Base-by-base conservation (phyloP, 192 early-diverging fungal genomes). In the Geranomyces variabilis region DNA sequence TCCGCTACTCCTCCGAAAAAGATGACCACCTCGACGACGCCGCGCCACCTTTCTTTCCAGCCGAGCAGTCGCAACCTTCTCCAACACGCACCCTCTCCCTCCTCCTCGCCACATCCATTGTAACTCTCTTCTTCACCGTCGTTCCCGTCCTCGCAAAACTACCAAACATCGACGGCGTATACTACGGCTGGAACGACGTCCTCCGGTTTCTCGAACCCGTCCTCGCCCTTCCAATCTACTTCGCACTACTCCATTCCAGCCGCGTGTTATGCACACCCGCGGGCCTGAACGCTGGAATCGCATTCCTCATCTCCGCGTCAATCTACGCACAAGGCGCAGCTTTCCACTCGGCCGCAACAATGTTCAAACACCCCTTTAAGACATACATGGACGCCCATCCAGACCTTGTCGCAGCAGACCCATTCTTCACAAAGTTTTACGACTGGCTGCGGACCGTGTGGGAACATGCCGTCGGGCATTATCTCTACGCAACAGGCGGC, bases 241-340 rank as follows among this genome's bases (percentile, higher is more conserved):
- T 78, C 30, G 36, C 36, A 3, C 10, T 41, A 41, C 36, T 41
- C 3, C 36, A 41, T 10, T 3, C 36, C 3, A 41, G 36, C 36
- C 36, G 36, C 36, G 36, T 41, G 3, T 10, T 41, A 3, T 41
- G 36, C 36, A 41, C 3, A 41, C 36, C 5, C 3, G 10, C 36
- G 10, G 36, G 36, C 5, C 36, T 41, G 5, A 41, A 41, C 3
- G 10, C 36, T 41, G 36, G 48, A 17, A 30, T 63, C 14, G 36
- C 74, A 3, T 77, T 80, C 58, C 59, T 60, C 24, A 14, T 80
- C 8, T 66, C 68, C 28, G 62, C 72, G 1, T 65, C 75, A 21
- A 49, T 80, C 8, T 80, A 80, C 51, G 71, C 77, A 41, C 75
- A 77, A 66, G 79, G 79, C 51, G 79, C 79, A 22, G 79, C 67